Conservation (phyloP, 2,329 filamentous ascomycete genomes). For the Talaromyces albobiverticillius region DNA sequence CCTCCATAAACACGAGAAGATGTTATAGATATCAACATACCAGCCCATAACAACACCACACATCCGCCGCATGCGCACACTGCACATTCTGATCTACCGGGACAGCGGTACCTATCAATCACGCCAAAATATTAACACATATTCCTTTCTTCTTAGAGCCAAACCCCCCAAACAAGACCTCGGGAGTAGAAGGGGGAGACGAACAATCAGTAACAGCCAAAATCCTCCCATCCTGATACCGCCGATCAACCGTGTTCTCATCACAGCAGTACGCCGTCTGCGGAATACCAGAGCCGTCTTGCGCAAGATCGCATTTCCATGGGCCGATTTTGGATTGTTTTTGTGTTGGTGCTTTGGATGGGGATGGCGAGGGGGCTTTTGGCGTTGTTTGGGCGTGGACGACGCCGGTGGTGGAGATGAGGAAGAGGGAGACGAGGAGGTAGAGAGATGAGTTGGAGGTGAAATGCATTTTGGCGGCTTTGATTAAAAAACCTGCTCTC, state of each 20-base stretch:
- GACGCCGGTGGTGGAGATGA: slow-evolving; percentile 7
- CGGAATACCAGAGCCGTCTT: slow-evolving; percentile 13
- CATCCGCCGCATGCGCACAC: slow-evolving; percentile 11
- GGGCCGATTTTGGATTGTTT: slow-evolving; percentile 10
- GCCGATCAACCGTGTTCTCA: slow-evolving; percentile 4
- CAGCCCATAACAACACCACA: slow-evolving; percentile 14
- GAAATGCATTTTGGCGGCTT: slow-evolving; percentile 4
- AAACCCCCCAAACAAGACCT: no score
- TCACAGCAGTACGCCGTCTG: slow-evolving; percentile 16
- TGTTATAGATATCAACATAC: slow-evolving; percentile 1
- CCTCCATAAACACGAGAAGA: neutral
- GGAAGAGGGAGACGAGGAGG: neutral
- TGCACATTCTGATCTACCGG: slow-evolving; percentile 11
- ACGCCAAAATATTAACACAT: no score
- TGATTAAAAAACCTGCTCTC: no score
- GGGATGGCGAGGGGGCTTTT: slow-evolving; percentile 15
- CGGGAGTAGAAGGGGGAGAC: neutral
- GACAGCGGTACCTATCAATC: slow-evolving; percentile 11
- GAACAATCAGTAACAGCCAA: slow-evolving; percentile 7
- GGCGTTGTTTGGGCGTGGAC: no score
- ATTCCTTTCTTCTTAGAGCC: no score
- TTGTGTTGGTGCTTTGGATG: neutral
- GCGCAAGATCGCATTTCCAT: slow-evolving; percentile 15
- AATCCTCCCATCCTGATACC: slow-evolving; percentile 6
- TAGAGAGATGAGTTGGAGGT: neutral